Evolutionary conservation across 371 early-diverging fungal genomes (phyloP), one percentile per base, ranked within the genome.

Genomic region (Amoeboaphelidium occidentale): DNA sequence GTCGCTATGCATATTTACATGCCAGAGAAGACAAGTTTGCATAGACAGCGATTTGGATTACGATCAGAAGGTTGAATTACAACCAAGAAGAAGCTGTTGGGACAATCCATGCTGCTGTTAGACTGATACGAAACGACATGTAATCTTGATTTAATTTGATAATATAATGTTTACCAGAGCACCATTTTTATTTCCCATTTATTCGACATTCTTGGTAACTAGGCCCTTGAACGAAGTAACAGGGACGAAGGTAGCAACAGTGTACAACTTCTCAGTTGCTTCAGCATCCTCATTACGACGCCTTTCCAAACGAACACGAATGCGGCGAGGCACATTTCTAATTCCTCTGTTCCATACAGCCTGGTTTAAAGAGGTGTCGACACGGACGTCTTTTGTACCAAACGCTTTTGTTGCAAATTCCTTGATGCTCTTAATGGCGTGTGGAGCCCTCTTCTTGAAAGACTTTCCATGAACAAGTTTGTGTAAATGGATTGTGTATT

Each of bases 381-480:
- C 51, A 46, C 69, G 64, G 23, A 70, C 68, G 41, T 68, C 67
- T 25, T 55, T 48, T 62, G 91, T 91, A 49, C 81, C 81, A 90
- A 90, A 90, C 53, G 72, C 69, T 67, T 76, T 74, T 59, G 68
- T 61, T 54, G 89, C 89, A 55, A 89, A 89, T 56, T 68, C 64
- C 59, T 77, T 74, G 70, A 92, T 79, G 52, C 73, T 75, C 79
- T 88, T 88, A 63, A 92, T 69, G 58, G 93, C 88, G 52, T 70
- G 73, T 55, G 93, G 93, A 49, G 90, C 79, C 63, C 91, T 81
- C 79, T 87, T 88, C 76, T 88, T 88, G 81, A 91, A 91, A 63
- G 76, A 71, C 51, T 41, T 64, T 56, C 76, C 76, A 60, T 70
- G 69, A 60, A 86, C 76, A 56, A 68, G 73, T 74, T 84, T 86